Evolutionary conservation across 768 basidiomycete genomes (phyloP), one percentile per base, ranked within the genome.

Genomic region (Pholiota molesta): DNA sequence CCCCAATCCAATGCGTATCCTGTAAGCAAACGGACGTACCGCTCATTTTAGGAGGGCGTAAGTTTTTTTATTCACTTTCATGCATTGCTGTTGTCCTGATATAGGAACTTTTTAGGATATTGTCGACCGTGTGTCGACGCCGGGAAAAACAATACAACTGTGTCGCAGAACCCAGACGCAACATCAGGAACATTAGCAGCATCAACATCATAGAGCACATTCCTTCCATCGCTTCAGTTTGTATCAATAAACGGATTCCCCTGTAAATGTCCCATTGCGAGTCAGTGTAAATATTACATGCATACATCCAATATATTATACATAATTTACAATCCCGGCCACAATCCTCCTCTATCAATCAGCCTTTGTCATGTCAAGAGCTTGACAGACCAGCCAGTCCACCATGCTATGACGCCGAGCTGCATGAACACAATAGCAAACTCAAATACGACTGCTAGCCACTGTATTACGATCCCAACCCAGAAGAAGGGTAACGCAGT

Each of bases 11-110:
- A 33, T 92, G 90, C 64, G 74, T 81, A 40, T 74, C 83, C 6
- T 92, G 90, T 71, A 82, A 83, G 47, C 81, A 84, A 70, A 83
- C 81, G 16, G 88, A 90, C 68, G 90, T 92, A 14, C 91, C 91
- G 7, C 78, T 92, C n/a, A 84, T 91, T 56, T 79, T 87, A 70
- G 89, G 89, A 60, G 91, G 90, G 44, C 81, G 91, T 91, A 65
- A 81, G 90, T 81, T 26, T 5, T 57, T 54, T 54, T 7, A 8
- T 51, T 19, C 31, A 39, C 11, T 55, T 40, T 26, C 21, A 11
- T 49, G 37, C 19, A 9, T 6, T 11, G 26, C 14, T 49, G 19
- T 40, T 5, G 44, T 14, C 40, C 37, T 29, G 21, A 52, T 23
- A 58, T 31, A 28, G 52, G 52, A 10, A 55, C 21, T 45, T 51